These are phyloP conservation scores for Leptodermis oblonga DNA, from an alignment of 257 asterid species.

Conservation along the genomic window DNA sequence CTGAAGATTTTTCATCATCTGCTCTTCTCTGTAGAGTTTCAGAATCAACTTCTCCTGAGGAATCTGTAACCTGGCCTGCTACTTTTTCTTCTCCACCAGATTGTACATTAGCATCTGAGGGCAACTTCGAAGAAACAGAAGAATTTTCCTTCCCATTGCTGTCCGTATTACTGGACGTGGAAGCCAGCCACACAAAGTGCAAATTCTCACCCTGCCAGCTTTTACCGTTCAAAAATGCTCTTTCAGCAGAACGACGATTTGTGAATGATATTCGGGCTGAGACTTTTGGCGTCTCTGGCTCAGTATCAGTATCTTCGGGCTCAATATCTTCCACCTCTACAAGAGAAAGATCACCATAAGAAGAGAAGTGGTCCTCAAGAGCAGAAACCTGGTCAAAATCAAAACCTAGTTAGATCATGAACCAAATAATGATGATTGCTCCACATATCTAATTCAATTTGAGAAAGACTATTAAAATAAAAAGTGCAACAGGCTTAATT, in stretches of 20 bases:
- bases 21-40: conserved; percentile 28
- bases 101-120: conserved; percentile 30
- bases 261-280: conserved; percentile 69
- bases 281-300: conserved; percentile 35
- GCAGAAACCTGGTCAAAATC: conserved; percentile 50
- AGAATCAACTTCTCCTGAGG: conserved; percentile 32
- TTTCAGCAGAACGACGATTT: conserved; percentile 77
- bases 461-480: not conserved
- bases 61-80: conserved; percentile 11
- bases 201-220: conserved; percentile 75
- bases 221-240: conserved; percentile 78
- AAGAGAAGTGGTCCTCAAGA: conserved; percentile 76
- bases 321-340: conserved; percentile 64
- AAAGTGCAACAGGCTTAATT: not conserved
- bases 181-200: conserved; percentile 56
- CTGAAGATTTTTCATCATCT: conserved; percentile 29
- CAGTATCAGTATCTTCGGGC: conserved; percentile 35
- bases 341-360: conserved; percentile 65
- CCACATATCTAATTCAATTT: too few relatives aligned
- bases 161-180: conserved; percentile 24
- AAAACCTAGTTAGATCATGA: conserved; percentile 6
- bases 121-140: conserved; percentile 16
- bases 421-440: too few relatives aligned
- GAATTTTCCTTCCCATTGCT: conserved; percentile 23
- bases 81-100: conserved; percentile 23